Conservation (phyloP, 2,329 filamentous ascomycete genomes). For the Aspergillus brunneoviolaceus region DNA sequence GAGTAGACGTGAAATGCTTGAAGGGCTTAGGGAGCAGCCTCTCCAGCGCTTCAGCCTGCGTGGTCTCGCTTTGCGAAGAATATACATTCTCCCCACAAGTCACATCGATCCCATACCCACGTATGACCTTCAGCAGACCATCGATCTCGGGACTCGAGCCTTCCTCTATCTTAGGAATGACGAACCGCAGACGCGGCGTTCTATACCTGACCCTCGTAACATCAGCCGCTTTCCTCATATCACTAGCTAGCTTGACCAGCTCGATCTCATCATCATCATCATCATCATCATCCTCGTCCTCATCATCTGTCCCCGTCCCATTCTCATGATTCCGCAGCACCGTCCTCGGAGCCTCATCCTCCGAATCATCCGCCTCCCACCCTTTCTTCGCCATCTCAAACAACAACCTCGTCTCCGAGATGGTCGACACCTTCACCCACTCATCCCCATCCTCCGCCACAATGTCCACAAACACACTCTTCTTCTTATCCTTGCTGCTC, state of each 20-base stretch:
- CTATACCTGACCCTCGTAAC: conserved; percentile 59
- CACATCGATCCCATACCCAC: conserved; percentile 49
- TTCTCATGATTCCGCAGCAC: conserved; percentile 33
- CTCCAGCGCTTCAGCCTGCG: conserved; percentile 24
- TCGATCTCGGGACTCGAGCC: conserved; percentile 56
- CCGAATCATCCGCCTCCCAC: conserved; percentile 54
- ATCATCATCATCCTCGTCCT: conserved; percentile 52
- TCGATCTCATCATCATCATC: conserved; percentile 58
- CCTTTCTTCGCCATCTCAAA: conserved; percentile 70
- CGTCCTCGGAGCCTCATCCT: conserved; percentile 36
- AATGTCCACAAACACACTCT: conserved; percentile 62
- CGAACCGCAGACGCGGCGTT: conserved; percentile 59
- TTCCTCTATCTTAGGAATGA: conserved; percentile 59
- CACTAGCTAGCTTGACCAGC: conserved; percentile 60
- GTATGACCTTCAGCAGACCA: conserved; percentile 56
- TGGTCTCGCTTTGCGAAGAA: conserved; percentile 5
- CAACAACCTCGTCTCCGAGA: conserved; percentile 62
- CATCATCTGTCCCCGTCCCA: conserved; percentile 42
- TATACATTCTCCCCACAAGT: conserved; percentile 33
- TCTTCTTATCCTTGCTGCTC: conserved; percentile 45
- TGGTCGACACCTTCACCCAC: conserved; percentile 68
- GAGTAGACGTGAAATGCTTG: conserved; percentile 42
- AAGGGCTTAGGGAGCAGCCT: conserved; percentile 43
- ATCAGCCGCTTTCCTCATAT: conserved; percentile 58
- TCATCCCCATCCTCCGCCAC: conserved; percentile 61